Base-by-base conservation (phyloP, 2,329 filamentous ascomycete genomes). In the Pseudohalonectria lignicola region DNA sequence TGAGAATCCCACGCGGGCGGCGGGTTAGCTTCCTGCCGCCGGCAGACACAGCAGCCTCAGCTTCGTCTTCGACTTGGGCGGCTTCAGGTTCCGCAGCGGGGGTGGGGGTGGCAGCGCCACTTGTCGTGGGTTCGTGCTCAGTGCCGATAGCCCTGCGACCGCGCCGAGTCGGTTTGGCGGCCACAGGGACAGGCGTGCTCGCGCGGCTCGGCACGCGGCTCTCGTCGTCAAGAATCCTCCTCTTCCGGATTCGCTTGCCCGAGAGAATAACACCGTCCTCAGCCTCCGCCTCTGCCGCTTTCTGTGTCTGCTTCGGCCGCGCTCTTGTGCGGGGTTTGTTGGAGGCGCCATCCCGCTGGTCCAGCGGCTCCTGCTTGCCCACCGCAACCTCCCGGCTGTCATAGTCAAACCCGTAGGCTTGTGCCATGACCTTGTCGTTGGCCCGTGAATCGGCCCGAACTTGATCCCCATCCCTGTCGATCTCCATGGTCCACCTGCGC, bases 391-490 rank as follows among this genome's bases (percentile, higher is more conserved):
- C 65, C 37, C 74, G 69, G 9, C 69, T 63, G 46, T 79, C 74
- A 45, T 78, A 75, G 42, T 76, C 70, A 47, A 79, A 78, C 13
- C 70, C 68, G 48, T 79, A 80, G 2, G 67, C 63, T 43, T 70
- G 63, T 7, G 76, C 74, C 65, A 74, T 71, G 43, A 76, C 61
- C 39, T 63, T 63, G 54, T 79, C 74, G 50, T 80, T 69, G 38
- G 63, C 51, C 39, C 53, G 52, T 31, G 54, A 49, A 43, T 71
- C 67, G 4, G 66, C 60, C 31, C 71, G 63, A 18, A 63, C 57
- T 1, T 63, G 63, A 39, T 69, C 66, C 21, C 54, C 59, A n/a
- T 53, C 48, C 31, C 61, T 53, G 30, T 73, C 69, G 16, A 47
- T 46, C 37, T 69, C 68, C 39, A 64, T 63, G 30, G 70, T 53